These are phyloP conservation scores for Hawksworthiomyces lignivorus DNA, from an alignment of 2,329 filamentous ascomycete genomes.

Conservation along the genomic window DNA sequence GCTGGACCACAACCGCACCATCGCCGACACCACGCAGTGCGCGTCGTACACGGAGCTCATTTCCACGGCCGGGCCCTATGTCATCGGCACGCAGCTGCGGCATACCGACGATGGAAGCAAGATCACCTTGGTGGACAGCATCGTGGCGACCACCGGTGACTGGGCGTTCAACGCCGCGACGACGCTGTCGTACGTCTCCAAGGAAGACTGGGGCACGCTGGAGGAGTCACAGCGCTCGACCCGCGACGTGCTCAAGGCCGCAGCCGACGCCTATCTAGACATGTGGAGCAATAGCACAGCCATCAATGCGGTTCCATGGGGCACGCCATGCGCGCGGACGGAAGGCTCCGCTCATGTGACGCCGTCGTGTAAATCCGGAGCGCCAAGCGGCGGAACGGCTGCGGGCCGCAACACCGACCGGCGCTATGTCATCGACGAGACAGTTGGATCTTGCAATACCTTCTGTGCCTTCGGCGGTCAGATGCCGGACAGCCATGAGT, in stretches of 20 bases:
- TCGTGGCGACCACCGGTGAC: constrained; percentile 23
- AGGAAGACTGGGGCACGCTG: constrained; percentile 24
- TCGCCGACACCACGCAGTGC: constrained; percentile 25
- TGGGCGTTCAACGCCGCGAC: constrained; percentile 26
- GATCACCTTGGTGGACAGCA: constrained; percentile 22
- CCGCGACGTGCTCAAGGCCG: constrained; percentile 19
- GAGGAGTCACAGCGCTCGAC: constrained; percentile 16
- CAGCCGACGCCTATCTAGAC: constrained; percentile 27
- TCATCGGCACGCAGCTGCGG: constrained; percentile 15
- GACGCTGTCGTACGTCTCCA: constrained; percentile 21
- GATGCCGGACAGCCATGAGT: constrained; percentile 27
- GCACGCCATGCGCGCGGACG: constrained; percentile 25
- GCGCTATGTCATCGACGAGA: constrained; percentile 24
- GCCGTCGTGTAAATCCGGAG: constrained; percentile 17
- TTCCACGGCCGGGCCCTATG: constrained; percentile 20
- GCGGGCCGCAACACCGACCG: constrained; percentile 16
- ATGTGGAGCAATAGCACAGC: constrained; percentile 26
- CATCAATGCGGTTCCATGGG: constrained; percentile 25
- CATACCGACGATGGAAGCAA: constrained; percentile 7
- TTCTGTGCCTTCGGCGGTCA: constrained; percentile 23
- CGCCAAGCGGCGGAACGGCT: constrained; percentile 15
- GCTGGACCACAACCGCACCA: constrained; percentile 27
- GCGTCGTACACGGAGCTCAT: constrained; percentile 36
- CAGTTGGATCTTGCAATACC: constrained; percentile 22
- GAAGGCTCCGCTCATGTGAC: constrained; percentile 17